Percentiles rank a stretch among this genome's conserved stretches.
phyloP scores from a whole-genome alignment of 1,284 basidiomycete genomes.

The Rhodotorula sp. region DNA sequence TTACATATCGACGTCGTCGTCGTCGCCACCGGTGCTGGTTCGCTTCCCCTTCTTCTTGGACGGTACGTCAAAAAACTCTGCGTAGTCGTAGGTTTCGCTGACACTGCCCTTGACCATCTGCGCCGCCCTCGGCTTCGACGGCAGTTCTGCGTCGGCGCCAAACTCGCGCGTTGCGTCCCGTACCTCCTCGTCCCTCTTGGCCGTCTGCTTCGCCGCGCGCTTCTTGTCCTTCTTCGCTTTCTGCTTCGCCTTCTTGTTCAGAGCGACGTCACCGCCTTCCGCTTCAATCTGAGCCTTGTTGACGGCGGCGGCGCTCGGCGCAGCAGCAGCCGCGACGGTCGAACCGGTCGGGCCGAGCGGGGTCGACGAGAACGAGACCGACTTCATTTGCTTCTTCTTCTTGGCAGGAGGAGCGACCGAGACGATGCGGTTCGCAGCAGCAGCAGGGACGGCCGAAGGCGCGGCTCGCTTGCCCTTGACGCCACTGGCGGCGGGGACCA shows the following conservation, averaged over 20 bases:
- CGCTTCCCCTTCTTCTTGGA: background rate
- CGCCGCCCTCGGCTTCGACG: constrained; percentile 18
- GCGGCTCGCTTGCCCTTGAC: constrained; percentile 24
- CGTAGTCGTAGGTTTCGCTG: constrained; percentile 10
- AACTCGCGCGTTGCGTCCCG: constrained; percentile 28
- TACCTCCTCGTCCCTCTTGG: constrained; percentile 22
- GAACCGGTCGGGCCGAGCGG: constrained; percentile 36
- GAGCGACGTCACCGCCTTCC: constrained; percentile 38
- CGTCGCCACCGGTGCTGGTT: background rate
- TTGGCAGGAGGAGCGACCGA: constrained; percentile 43
- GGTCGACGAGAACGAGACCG: constrained; percentile 39
- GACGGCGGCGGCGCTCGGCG: constrained; percentile 18
- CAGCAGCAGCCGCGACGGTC: constrained; percentile 4
- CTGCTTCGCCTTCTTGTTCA: constrained; percentile 45
- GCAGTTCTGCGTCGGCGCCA: constrained; percentile 37
- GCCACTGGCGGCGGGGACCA: constrained; percentile 12
- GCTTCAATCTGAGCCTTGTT: constrained; percentile 27
- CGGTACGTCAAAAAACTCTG: constrained; percentile 12
- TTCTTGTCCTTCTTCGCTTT: constrained; percentile 46
- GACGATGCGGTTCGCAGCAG: constrained; percentile 30
- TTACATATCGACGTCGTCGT: constrained; percentile 10
- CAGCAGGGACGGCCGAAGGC: background rate
- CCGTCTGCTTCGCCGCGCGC: constrained; percentile 33
- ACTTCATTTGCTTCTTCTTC: constrained; percentile 27
- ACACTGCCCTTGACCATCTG: constrained; percentile 18